Percentiles rank a stretch among this genome's conserved stretches.
These are phyloP conservation scores for Myxozyma lipomycoides DNA, from an alignment of 805 yeast genomes.

Conservation along the genomic window DNA sequence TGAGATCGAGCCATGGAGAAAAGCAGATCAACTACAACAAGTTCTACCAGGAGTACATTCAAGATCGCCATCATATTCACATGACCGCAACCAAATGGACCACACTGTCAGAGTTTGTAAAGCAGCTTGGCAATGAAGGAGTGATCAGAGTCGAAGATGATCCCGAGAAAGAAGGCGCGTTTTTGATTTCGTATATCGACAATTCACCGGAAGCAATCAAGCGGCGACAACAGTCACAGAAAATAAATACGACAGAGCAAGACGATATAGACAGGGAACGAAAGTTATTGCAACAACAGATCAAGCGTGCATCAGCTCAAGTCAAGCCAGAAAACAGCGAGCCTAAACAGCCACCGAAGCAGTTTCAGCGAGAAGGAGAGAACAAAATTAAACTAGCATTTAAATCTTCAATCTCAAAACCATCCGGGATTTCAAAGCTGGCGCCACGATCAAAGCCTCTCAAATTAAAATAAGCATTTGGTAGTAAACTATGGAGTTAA, in stretches of 20 bases:
- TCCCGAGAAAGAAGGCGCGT: conserved; percentile 36
- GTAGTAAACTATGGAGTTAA: background rate
- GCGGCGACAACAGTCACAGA: conserved; percentile 41
- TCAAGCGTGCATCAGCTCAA: conserved; percentile 43
- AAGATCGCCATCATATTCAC: conserved; percentile 79
- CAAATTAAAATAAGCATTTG: background rate
- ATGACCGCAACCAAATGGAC: conserved; percentile 85
- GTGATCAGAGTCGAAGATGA: conserved; percentile 48
- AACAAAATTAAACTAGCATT: conserved; percentile 21
- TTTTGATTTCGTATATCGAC: conserved; percentile 53
- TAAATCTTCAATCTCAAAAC: background rate
- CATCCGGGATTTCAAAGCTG: background rate
- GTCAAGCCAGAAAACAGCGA: conserved; percentile 3
- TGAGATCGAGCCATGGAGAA: conserved; percentile 73
- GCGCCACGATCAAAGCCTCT: background rate
- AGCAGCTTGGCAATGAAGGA: conserved; percentile 55
- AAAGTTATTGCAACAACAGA: conserved; percentile 50
- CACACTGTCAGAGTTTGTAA: conserved; percentile 63
- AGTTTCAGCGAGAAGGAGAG: conserved; percentile 13
- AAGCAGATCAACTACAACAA: conserved; percentile 74
- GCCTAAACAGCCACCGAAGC: conserved; percentile 6
- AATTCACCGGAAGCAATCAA: conserved; percentile 48
- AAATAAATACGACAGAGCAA: conserved; percentile 39
- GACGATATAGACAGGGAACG: conserved; percentile 48
- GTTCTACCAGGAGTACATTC: conserved; percentile 85